These are phyloP conservation scores for Ophiostoma ips DNA, from an alignment of 2,329 filamentous ascomycete species.

Conservation along the genomic window DNA sequence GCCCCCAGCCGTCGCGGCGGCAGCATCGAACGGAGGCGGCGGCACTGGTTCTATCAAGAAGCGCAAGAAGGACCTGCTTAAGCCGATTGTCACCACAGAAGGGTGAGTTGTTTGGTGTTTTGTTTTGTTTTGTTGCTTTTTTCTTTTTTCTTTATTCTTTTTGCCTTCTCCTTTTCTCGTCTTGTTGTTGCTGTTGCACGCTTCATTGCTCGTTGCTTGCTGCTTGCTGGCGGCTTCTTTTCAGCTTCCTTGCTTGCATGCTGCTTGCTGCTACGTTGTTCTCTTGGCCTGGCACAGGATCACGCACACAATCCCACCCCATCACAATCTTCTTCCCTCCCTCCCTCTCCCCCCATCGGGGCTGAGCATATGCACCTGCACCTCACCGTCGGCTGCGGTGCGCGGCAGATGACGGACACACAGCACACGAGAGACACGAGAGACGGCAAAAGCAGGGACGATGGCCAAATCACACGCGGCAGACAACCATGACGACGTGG, in stretches of 20 bases:
- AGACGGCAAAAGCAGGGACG: not conserved
- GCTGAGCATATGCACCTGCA: not conserved
- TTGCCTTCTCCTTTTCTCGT: conserved; percentile 18
- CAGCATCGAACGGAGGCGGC: conserved; percentile 1
- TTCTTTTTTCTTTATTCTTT: not conserved
- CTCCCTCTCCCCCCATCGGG: not conserved
- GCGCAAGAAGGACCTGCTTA: conserved; percentile 59
- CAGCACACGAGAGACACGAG: not conserved
- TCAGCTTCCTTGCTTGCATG: too few relatives aligned
- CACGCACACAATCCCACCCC: not conserved
- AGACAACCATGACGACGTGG: too few relatives aligned
- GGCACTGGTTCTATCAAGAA: conserved; percentile 37
- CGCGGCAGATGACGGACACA: not conserved
- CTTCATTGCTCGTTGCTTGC: not conserved
- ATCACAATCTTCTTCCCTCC: not conserved
- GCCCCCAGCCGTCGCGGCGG: not conserved
- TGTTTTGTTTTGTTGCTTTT: conserved; percentile 19
- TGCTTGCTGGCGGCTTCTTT: not conserved
- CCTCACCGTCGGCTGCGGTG: not conserved
- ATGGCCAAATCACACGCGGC: too few relatives aligned
- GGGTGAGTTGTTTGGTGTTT: conserved; percentile 18
- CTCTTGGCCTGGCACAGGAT: too few relatives aligned
- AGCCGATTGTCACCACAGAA: conserved; percentile 65
- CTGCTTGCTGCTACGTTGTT: too few relatives aligned
- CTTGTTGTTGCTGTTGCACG: not conserved